These are phyloP conservation scores for Meripilus lineatus DNA, from an alignment of 1,284 basidiomycete genomes.

Conservation along the genomic window DNA sequence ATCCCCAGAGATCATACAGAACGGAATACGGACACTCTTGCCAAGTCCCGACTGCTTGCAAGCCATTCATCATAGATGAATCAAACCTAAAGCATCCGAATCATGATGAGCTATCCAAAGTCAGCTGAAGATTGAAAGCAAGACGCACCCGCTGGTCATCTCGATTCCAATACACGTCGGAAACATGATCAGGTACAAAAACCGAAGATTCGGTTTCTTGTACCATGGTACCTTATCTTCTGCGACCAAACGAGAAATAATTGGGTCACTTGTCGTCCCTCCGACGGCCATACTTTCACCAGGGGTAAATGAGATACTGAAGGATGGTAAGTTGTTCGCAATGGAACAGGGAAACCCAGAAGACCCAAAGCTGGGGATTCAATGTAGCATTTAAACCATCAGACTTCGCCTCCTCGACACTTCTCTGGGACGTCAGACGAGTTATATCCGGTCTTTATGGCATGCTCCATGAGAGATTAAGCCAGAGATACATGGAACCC, in stretches of 20 bases:
- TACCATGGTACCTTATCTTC: slow-evolving; percentile 53
- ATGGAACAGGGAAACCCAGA: background rate
- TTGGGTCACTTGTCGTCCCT: slow-evolving; percentile 24
- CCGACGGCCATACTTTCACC: slow-evolving; percentile 12
- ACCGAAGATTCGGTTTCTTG: slow-evolving; percentile 44
- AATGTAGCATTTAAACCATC: too few relatives aligned
- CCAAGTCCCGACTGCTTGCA: slow-evolving; percentile 65
- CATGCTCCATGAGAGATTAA: too few relatives aligned
- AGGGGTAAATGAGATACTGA: background rate
- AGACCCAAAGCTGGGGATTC: slow-evolving; percentile 3
- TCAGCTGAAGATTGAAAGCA: too few relatives aligned
- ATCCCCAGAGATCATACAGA: background rate
- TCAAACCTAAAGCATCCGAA: slow-evolving; percentile 42
- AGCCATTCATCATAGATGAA: slow-evolving; percentile 55
- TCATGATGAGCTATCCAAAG: too few relatives aligned
- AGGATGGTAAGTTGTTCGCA: background rate
- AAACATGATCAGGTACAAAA: slow-evolving; percentile 46
- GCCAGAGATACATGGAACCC: slow-evolving; percentile 9
- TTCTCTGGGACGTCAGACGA: too few relatives aligned
- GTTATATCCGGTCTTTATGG: too few relatives aligned
- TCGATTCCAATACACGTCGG: slow-evolving; percentile 59
- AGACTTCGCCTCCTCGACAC: too few relatives aligned
- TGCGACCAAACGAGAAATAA: slow-evolving; percentile 40
- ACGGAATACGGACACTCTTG: slow-evolving; percentile 33
- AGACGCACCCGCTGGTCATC: slow-evolving; percentile 51